phyloP scores from a whole-genome alignment of 495 filamentous ascomycete genomes.

The Xylaria bambusicola region DNA sequence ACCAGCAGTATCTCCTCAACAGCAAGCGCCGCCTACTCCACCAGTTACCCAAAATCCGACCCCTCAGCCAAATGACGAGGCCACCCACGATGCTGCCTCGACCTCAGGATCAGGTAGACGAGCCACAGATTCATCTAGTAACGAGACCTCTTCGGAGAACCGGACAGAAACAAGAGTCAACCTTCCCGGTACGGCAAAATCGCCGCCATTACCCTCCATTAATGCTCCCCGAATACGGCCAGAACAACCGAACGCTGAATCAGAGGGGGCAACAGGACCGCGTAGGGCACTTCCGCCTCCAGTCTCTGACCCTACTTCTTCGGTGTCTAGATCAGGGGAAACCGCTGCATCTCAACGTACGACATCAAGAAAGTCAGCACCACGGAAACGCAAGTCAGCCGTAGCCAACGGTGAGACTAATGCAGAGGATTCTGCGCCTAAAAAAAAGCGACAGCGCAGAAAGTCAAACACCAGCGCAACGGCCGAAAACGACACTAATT shows the following conservation, averaged over 20 bases:
- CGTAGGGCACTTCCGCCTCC: slow-evolving; percentile 23
- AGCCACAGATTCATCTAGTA: background rate
- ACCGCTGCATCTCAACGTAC: slow-evolving; percentile 11
- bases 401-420: slow-evolving; percentile 14
- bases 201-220: background rate
- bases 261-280: too few relatives aligned
- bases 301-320: slow-evolving; percentile 21
- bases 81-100: background rate
- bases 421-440: slow-evolving; percentile 23
- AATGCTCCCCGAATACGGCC: too few relatives aligned
- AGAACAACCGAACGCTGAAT: too few relatives aligned
- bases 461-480: slow-evolving; percentile 14
- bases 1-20: background rate
- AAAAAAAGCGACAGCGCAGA: slow-evolving; percentile 27
- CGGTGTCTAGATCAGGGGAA: slow-evolving; percentile 17
- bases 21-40: background rate
- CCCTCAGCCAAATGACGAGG: slow-evolving; percentile 10
- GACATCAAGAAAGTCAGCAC: slow-evolving; percentile 28
- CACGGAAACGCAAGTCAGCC: slow-evolving; percentile 24
- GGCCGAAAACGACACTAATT: slow-evolving; percentile 16
- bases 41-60: background rate
- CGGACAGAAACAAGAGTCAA: background rate
- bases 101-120: background rate
- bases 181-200: background rate
- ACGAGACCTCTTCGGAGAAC: background rate